Percentiles rank a stretch among this genome's conserved stretches.
These are phyloP conservation scores for Radiomyces spectabilis DNA, from an alignment of 192 early-diverging fungal species.

Conservation along the genomic window DNA sequence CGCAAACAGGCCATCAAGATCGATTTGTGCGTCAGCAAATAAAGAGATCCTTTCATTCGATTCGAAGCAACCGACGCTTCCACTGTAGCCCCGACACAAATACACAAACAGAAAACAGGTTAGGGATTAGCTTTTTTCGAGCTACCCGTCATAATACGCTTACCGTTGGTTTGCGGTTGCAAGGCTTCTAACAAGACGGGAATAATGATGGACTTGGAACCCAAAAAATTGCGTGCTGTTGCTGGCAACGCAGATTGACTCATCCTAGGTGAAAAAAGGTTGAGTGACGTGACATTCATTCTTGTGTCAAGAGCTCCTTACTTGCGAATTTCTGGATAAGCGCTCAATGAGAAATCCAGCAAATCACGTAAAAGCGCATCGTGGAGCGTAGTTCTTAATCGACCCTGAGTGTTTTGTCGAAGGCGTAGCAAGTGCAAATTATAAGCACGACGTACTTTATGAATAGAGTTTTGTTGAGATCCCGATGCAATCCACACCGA, in stretches of 20 bases:
- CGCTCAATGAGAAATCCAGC: slow-evolving; percentile 45
- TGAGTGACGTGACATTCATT: neutral
- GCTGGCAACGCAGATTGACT: slow-evolving; percentile 40
- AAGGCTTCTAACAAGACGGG: slow-evolving; percentile 41
- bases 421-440: slow-evolving; percentile 46
- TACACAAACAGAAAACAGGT: neutral
- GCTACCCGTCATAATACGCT: no score
- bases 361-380: slow-evolving; percentile 47
- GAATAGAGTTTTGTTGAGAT: neutral
- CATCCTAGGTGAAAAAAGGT: slow-evolving; percentile 21
- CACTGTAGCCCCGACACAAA: slow-evolving; percentile 19
- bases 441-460: slow-evolving; percentile 40
- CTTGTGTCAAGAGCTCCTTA: slow-evolving; percentile 7
- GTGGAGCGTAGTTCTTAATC: slow-evolving; percentile 37
- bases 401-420: slow-evolving; percentile 44
- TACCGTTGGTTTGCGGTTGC: slow-evolving; percentile 22
- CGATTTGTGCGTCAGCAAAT: slow-evolving; percentile 44
- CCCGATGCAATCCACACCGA: no score
- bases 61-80: slow-evolving; percentile 30
- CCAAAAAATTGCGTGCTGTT: slow-evolving; percentile 39
- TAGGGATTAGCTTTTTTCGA: neutral
- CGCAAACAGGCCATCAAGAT: slow-evolving; percentile 44
- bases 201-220: slow-evolving; percentile 40
- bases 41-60: slow-evolving; percentile 65
- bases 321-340: slow-evolving; percentile 54